Conservation (phyloP, 176 grass and related monocot genomes). For the Lolium rigidum region DNA sequence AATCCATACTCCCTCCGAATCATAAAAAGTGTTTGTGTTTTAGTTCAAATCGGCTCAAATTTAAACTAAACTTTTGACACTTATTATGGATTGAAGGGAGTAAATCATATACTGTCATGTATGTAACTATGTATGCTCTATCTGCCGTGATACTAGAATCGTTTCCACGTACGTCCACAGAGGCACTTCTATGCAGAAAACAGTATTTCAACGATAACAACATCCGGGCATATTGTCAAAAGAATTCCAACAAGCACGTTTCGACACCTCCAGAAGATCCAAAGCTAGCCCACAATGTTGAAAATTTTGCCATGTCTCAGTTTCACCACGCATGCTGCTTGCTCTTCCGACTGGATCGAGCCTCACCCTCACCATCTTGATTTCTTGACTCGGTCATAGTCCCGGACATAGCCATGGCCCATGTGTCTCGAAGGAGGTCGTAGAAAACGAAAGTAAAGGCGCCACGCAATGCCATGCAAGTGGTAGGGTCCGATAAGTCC, state of each 20-base stretch:
- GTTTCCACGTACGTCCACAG: not conserved
- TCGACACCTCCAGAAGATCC: conserved; percentile 35
- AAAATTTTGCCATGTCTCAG: conserved; percentile 28
- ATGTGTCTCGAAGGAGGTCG: not conserved
- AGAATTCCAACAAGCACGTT: conserved; percentile 35
- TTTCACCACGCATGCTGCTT: conserved; percentile 39
- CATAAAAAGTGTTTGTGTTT: no score
- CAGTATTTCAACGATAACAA: conserved; percentile 35
- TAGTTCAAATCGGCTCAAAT: no score
- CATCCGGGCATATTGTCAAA: not conserved
- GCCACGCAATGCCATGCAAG: conserved; percentile 24
- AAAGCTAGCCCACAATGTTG: conserved; percentile 27
- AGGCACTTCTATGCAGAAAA: not conserved
- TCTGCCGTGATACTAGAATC: not conserved
- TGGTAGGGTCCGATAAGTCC: conserved; percentile 2
- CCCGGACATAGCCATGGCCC: not conserved
- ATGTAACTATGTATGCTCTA: not conserved
- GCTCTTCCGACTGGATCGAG: conserved; percentile 38
- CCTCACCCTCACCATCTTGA: conserved; percentile 25
- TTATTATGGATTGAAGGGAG: no score
- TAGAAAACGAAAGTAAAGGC: not conserved
- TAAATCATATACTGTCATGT: no score
- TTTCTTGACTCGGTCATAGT: conserved; percentile 38
- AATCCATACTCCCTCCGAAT: no score
- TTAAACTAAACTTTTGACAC: no score